Percentiles rank a stretch among this genome's conserved stretches.
These are phyloP conservation scores for Penicillium ochrochloron DNA, from an alignment of 495 filamentous ascomycete genomes.

Conservation along the genomic window DNA sequence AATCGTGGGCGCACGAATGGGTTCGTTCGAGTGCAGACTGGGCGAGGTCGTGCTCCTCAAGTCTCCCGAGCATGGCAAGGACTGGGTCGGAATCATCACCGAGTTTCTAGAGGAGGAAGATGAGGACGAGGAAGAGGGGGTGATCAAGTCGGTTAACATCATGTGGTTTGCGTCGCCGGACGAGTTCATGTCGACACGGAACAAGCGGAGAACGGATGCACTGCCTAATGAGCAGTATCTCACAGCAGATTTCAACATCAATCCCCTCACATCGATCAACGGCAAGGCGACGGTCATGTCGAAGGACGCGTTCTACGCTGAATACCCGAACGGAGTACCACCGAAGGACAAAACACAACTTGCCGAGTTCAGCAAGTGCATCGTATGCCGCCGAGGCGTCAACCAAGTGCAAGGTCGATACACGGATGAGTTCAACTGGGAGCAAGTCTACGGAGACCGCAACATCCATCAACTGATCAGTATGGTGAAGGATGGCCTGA, in stretches of 20 bases:
- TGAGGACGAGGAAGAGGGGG: constrained; percentile 55
- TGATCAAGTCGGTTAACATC: constrained; percentile 69
- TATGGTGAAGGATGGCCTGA: constrained; percentile 64
- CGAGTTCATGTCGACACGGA: constrained; percentile 75
- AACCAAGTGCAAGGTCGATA: constrained; percentile 87
- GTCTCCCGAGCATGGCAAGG: constrained; percentile 77
- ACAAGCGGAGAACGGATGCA: constrained; percentile 82
- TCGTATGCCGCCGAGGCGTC: constrained; percentile 87
- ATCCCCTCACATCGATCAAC: constrained; percentile 87
- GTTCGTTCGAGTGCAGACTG: constrained; percentile 76
- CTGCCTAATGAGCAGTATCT: constrained; percentile 92
- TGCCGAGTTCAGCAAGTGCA: constrained; percentile 82
- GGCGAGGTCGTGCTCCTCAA: constrained; percentile 88
- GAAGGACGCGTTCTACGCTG: constrained; percentile 60
- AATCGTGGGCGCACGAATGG: constrained; percentile 85
- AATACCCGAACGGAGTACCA: constrained; percentile 77
- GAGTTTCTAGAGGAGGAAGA: constrained; percentile 73
- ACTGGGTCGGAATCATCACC: constrained; percentile 88
- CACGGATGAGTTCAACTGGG: constrained; percentile 92
- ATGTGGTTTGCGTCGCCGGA: constrained; percentile 92
- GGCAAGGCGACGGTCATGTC: constrained; percentile 85
- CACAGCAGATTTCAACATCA: constrained; percentile 80
- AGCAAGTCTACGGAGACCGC: constrained; percentile 72
- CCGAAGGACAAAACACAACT: constrained; percentile 62
- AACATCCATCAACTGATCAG: constrained; percentile 67